A percentile compares a stretch with the other conserved stretches of the same genome.
These are phyloP conservation scores for Tanacetum coccineum DNA, from an alignment of 129 eudicot genomes.

Conservation along the genomic window DNA sequence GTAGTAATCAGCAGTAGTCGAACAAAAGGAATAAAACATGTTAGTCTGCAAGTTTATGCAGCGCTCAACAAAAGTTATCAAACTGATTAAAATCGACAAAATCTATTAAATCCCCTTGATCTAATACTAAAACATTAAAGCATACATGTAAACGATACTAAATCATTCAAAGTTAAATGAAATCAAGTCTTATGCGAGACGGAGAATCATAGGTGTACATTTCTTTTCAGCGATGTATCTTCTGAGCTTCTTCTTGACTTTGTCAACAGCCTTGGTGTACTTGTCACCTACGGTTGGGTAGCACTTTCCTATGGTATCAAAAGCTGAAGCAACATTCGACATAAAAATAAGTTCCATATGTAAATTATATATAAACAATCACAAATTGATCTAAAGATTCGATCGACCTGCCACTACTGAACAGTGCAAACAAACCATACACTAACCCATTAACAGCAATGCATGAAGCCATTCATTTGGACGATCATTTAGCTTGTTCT, in stretches of 20 bases:
- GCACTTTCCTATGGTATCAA: constrained; percentile 45
- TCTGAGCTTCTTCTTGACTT: constrained; percentile 70
- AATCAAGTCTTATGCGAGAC: constrained; percentile 56
- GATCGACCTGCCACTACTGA: too few relatives aligned
- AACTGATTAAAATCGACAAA: too few relatives aligned
- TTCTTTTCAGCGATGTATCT: constrained; percentile 65
- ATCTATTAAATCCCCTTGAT: background rate
- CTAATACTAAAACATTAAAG: background rate
- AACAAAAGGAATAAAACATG: too few relatives aligned
- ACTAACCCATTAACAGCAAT: too few relatives aligned
- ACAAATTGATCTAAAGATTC: background rate
- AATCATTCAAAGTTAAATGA: background rate
- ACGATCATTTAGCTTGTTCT: too few relatives aligned
- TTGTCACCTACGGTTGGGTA: constrained; percentile 70
- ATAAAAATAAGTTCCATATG: background rate
- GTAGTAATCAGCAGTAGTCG: too few relatives aligned
- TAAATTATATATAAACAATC: background rate
- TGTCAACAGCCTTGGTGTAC: constrained; percentile 62
- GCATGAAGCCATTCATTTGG: too few relatives aligned
- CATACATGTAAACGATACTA: background rate
- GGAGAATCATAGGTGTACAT: constrained; percentile 77
- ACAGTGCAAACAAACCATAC: too few relatives aligned
- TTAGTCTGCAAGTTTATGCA: too few relatives aligned
- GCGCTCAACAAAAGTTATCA: too few relatives aligned
- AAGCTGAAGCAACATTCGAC: background rate